These are phyloP conservation scores for Parastagonospora nodorum DNA, from an alignment of 2,329 filamentous ascomycete genomes.

Conservation along the genomic window DNA sequence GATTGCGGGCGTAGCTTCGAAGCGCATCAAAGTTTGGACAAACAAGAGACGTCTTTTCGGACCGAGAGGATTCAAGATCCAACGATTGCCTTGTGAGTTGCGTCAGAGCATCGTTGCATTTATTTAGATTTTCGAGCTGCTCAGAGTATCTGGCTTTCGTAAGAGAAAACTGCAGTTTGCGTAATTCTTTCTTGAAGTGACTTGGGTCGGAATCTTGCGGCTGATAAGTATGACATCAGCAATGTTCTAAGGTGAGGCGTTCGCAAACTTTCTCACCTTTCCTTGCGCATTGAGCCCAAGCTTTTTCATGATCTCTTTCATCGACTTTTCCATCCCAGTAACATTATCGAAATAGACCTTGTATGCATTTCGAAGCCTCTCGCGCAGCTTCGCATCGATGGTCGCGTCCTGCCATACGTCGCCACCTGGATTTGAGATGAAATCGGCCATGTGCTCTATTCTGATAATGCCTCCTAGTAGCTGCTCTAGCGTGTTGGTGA, in stretches of 20 bases:
- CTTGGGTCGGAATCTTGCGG: constrained; percentile 22
- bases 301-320: constrained; percentile 23
- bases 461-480: constrained; percentile 25
- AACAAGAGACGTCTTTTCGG: constrained; percentile 1
- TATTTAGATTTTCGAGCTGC: constrained; percentile 20
- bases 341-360: constrained; percentile 20
- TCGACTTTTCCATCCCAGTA: constrained; percentile 14
- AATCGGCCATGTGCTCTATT: constrained; percentile 19
- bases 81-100: constrained; percentile 29
- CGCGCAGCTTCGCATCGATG: constrained; percentile 12
- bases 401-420: constrained; percentile 16
- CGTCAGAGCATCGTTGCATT: constrained; percentile 24
- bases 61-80: constrained; percentile 19
- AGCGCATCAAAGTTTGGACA: constrained; percentile 29
- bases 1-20: constrained; percentile 15
- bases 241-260: background rate
- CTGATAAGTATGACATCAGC: constrained; percentile 7
- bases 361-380: constrained; percentile 12
- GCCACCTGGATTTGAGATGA: constrained; percentile 16
- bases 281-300: constrained; percentile 21
- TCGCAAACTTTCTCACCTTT: constrained; percentile 14
- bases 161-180: constrained; percentile 30
- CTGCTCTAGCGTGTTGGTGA: constrained; percentile 32
- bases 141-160: constrained; percentile 29
- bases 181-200: constrained; percentile 33